Conservation (phyloP, 441 rosid species). For the Erysimum cheiri region DNA sequence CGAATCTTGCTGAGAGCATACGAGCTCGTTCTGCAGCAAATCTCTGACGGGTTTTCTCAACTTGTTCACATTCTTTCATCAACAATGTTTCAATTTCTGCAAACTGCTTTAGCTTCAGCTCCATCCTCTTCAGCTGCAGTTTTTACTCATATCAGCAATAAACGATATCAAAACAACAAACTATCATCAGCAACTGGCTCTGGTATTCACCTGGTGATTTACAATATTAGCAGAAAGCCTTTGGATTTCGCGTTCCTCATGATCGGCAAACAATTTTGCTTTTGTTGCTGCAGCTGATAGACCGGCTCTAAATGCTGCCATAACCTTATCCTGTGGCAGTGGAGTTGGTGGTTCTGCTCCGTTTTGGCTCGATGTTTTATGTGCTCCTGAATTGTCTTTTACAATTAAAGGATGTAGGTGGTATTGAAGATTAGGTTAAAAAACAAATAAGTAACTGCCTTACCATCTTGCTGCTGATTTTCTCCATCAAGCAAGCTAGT, state of each 20-base stretch:
- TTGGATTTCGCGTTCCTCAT: constrained; percentile 98
- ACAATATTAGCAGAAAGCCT: constrained; percentile 91
- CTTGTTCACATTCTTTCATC: constrained; percentile 96
- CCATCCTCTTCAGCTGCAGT: constrained; percentile 85
- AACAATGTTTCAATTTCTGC: constrained; percentile 91
- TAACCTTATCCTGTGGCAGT: constrained; percentile 67
- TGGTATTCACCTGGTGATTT: constrained; percentile 77
- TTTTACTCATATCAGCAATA: constrained; percentile 23
- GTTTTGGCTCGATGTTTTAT: constrained; percentile 54
- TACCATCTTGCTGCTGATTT: constrained; percentile 61
- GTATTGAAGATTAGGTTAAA: constrained; percentile 18
- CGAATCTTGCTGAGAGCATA: constrained; percentile 62
- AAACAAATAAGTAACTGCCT: constrained; percentile 15
- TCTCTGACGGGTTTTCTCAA: constrained; percentile 89
- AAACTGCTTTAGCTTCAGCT: constrained; percentile 94
- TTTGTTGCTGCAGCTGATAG: constrained; percentile 94
- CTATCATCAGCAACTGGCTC: not conserved
- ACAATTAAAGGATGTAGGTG: constrained; percentile 36
- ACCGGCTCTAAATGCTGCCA: constrained; percentile 83
- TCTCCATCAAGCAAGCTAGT: constrained; percentile 56
- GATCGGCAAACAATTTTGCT: constrained; percentile 96
- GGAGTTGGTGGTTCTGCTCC: constrained; percentile 56
- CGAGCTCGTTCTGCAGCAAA: constrained; percentile 78
- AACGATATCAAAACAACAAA: not conserved
- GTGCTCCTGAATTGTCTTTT: constrained; percentile 50